These are phyloP conservation scores for button mushroom (Agaricus bisporus) DNA, from an alignment of 768 basidiomycete species.

Conservation along the genomic window DNA sequence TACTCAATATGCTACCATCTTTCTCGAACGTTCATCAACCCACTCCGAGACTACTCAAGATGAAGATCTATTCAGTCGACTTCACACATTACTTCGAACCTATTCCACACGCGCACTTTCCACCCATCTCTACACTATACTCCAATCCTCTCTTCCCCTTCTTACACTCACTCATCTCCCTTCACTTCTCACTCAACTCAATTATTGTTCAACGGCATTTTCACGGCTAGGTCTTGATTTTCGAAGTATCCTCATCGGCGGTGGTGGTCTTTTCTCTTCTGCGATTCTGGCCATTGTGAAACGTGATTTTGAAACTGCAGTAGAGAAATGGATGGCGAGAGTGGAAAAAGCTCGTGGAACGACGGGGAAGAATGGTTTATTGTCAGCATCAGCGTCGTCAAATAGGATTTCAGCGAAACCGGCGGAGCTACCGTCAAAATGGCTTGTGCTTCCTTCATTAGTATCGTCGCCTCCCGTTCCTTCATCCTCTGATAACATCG, in stretches of 20 bases:
- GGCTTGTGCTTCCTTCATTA: conserved; percentile 38
- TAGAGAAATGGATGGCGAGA: conserved; percentile 29
- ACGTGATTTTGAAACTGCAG: conserved; percentile 41
- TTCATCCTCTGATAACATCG: conserved; percentile 14
- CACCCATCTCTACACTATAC: conserved; percentile 59
- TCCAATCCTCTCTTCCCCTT: conserved; percentile 56
- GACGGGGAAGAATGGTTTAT: conserved; percentile 8
- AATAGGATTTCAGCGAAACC: conserved; percentile 1
- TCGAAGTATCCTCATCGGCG: conserved; percentile 53
- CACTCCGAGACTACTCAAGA: conserved; percentile 18
- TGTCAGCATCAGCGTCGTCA: conserved; percentile 11
- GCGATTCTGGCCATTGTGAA: conserved; percentile 57
- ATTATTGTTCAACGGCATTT: conserved; percentile 90
- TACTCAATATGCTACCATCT: conserved; percentile 85
- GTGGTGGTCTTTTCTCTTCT: conserved; percentile 41
- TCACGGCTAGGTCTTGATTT: conserved; percentile 93
- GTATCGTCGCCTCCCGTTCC: conserved; percentile 23
- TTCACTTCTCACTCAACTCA: conserved; percentile 85
- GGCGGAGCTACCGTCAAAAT: conserved; percentile 36
- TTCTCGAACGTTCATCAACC: conserved; percentile 58
- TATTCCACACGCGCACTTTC: conserved; percentile 60
- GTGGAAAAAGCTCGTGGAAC: conserved; percentile 19
- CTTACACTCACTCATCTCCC: conserved; percentile 62
- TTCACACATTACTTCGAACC: conserved; percentile 54
- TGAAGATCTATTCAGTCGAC: conserved; percentile 19